Evolutionary conservation across 73 alveolate genomes (phyloP).

Genomic region (Paraurostyla sp.): DNA sequence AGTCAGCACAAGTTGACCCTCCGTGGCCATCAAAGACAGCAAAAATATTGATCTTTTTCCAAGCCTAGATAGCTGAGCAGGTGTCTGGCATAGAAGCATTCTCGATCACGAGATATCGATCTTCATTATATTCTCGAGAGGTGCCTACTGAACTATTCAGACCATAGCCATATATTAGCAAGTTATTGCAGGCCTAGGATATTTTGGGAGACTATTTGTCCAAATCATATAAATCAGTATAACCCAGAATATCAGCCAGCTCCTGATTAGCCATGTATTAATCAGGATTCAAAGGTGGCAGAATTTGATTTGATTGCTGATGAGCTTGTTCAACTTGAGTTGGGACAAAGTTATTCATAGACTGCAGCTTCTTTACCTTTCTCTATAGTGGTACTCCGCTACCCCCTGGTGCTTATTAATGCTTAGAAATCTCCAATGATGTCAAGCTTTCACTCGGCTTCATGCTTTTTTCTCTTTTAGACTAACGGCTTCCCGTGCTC

Average conservation of each 20-base stretch:
- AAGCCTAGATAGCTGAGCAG: slow-evolving; percentile 23
- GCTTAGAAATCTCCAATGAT: not conserved
- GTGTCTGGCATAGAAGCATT: slow-evolving; percentile 81
- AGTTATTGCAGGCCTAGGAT: not conserved
- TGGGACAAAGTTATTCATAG: not conserved
- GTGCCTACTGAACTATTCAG: slow-evolving; percentile 93
- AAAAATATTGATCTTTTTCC: slow-evolving; percentile 32
- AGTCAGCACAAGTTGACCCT: slow-evolving; percentile 23
- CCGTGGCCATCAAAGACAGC: slow-evolving; percentile 56
- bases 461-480: too few relatives aligned
- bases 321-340: not conserved
- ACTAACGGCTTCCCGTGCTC: too few relatives aligned
- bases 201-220: not conserved
- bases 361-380: not conserved
- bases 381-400: too few relatives aligned
- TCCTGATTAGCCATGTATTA: not conserved
- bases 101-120: slow-evolving; percentile 84
- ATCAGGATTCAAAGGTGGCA: not conserved
- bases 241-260: not conserved
- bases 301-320: too few relatives aligned
- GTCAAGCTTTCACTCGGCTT: not conserved
- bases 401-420: not conserved
- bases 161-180: slow-evolving; percentile 82
- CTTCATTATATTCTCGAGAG: slow-evolving; percentile 95
- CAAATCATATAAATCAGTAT: not conserved